Conservation (phyloP, 805 yeast genomes). For the Vanderwaltozyma verrucispora region DNA sequence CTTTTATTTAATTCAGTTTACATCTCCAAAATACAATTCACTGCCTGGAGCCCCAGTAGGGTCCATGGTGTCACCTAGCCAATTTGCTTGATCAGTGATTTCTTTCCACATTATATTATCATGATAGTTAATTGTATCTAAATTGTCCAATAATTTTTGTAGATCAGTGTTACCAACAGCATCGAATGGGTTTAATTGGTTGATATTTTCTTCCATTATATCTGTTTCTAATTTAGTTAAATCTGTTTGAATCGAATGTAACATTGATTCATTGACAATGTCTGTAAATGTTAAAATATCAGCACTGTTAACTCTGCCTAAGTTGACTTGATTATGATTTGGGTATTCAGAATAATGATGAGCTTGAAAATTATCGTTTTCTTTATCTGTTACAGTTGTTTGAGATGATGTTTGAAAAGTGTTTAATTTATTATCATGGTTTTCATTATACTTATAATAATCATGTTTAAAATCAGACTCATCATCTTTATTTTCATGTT, state of each 20-base stretch:
- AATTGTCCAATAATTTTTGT: conserved; percentile 25
- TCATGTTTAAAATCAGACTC: too few species aligned
- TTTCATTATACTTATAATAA: too few species aligned
- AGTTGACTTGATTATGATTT: too few species aligned
- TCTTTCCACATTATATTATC: conserved; percentile 59
- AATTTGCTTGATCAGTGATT: conserved; percentile 64
- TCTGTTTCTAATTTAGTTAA: conserved; percentile 8
- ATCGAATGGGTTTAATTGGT: conserved; percentile 22
- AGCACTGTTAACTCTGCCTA: conserved; percentile 9
- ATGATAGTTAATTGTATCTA: conserved; percentile 27
- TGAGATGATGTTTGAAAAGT: too few species aligned
- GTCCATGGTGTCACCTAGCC: conserved; percentile 43
- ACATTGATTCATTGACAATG: conserved; percentile 11
- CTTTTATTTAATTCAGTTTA: neutral
- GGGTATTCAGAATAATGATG: too few species aligned
- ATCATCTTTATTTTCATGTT: too few species aligned
- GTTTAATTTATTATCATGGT: too few species aligned
- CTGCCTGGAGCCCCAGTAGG: conserved; percentile 20
- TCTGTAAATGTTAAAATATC: conserved; percentile 10
- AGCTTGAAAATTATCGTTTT: too few species aligned
- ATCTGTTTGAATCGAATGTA: conserved; percentile 7
- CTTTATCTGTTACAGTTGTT: too few species aligned
- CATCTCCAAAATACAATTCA: conserved; percentile 16
- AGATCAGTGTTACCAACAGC: conserved; percentile 30
- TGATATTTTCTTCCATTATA: conserved; percentile 15